phyloP scores from a whole-genome alignment of 495 filamentous ascomycete species.

The Friedmanniomyces endolithicus region DNA sequence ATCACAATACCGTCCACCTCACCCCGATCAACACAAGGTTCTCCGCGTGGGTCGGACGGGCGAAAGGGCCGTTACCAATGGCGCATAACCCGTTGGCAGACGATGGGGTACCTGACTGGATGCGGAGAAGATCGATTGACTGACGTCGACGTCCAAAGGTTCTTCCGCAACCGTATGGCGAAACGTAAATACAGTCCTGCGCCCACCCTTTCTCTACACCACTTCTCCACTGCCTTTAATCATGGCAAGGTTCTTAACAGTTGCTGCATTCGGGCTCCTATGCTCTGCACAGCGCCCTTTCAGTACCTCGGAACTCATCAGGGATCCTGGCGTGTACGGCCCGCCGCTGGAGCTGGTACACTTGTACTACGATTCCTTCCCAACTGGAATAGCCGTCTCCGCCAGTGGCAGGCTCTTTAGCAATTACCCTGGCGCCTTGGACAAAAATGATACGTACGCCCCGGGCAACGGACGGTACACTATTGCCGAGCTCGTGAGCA shows the following conservation, averaged over 20 bases:
- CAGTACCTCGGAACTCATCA: slow-evolving; percentile 1
- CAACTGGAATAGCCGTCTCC: slow-evolving; percentile 35
- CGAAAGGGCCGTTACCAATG: not conserved
- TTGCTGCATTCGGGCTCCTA: not conserved
- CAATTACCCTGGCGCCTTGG: slow-evolving; percentile 36
- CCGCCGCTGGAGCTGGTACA: slow-evolving; percentile 25
- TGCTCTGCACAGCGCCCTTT: not conserved
- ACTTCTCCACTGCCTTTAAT: not conserved
- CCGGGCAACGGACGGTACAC: slow-evolving; percentile 28
- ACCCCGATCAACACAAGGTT: too few species aligned
- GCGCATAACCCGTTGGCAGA: not conserved
- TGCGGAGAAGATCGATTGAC: not conserved
- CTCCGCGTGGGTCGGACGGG: not conserved
- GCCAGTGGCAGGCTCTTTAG: slow-evolving; percentile 34
- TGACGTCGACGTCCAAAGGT: not conserved
- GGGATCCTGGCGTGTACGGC: slow-evolving; percentile 15
- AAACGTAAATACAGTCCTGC: not conserved
- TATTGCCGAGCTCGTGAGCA: slow-evolving; percentile 35
- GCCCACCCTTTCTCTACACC: not conserved
- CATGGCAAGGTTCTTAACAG: not conserved
- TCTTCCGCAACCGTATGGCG: not conserved
- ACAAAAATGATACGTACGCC: slow-evolving; percentile 29
- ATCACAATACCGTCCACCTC: too few species aligned
- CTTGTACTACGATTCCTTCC: slow-evolving; percentile 29
- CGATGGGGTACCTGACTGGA: not conserved